Base-by-base conservation (phyloP, 2,329 filamentous ascomycete species). In the Fusarium xyrophilum region DNA sequence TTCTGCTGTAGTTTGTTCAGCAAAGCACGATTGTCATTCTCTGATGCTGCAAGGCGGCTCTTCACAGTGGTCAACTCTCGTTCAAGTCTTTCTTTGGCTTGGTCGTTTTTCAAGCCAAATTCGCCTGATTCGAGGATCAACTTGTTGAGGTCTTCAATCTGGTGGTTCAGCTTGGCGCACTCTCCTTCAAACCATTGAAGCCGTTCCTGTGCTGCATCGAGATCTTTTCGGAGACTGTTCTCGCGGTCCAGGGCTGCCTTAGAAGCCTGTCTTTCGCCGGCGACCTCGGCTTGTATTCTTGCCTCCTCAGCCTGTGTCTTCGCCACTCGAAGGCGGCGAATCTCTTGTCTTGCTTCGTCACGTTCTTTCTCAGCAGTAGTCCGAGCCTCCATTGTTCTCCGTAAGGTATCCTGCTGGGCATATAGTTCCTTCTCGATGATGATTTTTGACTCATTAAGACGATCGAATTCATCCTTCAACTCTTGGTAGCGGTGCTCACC, bases 401-500 rank as follows among this genome's bases (percentile, higher is more conserved):
- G 89, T 46, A 97, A 86, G 14, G 92, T 91, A 76, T 99, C 95
- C 78, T 97, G 94, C 76, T 98, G 95, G 8, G 92, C 91, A 76
- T 98, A 98, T 77, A 99, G 90, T 79, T 98, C 95, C 78, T 97
- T 98, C 79, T 99, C 95, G 67, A 99, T 97, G 47, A 90, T 97
- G 73, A 97, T 97, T 79, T 99, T 99, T 30, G 93, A 90, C 68
- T 97, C 93, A 73, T 97, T 97, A 35, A 98, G 84, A 35, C 88
- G 87, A 51, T 96, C 90, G 72, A 89, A 97, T 69, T 98, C 93
- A 28, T 94, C 89, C 76, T 94, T 90, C 63, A 99, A 83, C 52
- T 90, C 88, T 44, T 91, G 85, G 73, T 90, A 92, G 76, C 96
- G 96, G 80, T 97, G 94, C 71, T 97, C 93, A 7, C 92, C 89